Evolutionary conservation across 2,329 filamentous ascomycete species (phyloP), one percentile per base, ranked within the genome.

Genomic region (Apiospora malaysiana): DNA sequence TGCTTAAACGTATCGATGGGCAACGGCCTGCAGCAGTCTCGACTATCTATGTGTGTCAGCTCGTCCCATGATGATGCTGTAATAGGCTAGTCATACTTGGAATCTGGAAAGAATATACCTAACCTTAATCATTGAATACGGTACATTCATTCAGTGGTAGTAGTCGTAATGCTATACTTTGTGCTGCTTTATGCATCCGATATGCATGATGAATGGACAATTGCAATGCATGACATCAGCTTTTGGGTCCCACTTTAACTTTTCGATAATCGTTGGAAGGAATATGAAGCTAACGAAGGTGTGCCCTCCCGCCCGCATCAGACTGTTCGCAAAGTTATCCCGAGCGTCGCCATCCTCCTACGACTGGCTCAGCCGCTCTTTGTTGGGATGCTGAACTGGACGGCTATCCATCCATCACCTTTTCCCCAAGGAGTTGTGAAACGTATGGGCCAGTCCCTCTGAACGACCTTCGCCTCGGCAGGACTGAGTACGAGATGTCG

Each of bases 401-500:
- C 32, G 32, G 27, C 32, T 21, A 32, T 40, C 27, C 32, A 8
- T 18, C 18, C 10, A 7, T 18, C 27, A n/a, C 21, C 21, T 63
- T 37, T 32, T 14, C 32, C 32, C 21, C 9, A n/a, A 40, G 56
- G 10, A n/a, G 40, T 40, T 63, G 32, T 40, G 56, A 63, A 63
- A 40, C 56, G 56, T 40, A 63, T 63, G 56, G 56, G 56, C 56
- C 56, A 40, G 56, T 40, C 21, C 32, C 56, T 63, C 32, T 40
- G 56, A 63, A 40, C 66, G 23, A 59, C 21, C 21, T 69, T 68
- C 70, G 70, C 70, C 67, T 68, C 70, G 70, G 70, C 70, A 71
- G 70, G 63, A 56, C 46, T 37, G 21, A 56, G 42, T 32, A 32
- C 56, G 70, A 70, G 18, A 73, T 73, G 72, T 71, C 72, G 65